Conservation (phyloP, 2,329 filamentous ascomycete species). For the Arthrobotrys conoides region DNA sequence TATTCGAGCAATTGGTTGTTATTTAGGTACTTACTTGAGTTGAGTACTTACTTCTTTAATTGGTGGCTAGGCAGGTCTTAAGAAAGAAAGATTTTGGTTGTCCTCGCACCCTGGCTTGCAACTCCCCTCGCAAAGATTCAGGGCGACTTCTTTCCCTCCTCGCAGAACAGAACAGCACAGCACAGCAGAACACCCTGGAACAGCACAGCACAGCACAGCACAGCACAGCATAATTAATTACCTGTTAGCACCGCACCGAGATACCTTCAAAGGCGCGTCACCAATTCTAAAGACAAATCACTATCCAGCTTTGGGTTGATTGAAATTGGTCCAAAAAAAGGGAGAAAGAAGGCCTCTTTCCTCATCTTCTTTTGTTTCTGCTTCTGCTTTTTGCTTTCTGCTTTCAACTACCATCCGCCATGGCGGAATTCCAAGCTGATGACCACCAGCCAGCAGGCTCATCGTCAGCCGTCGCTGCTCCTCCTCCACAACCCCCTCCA, state of each 20-base stretch:
- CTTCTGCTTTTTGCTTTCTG: too few species aligned
- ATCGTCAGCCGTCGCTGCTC: constrained; percentile 40
- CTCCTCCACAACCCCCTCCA: constrained; percentile 5
- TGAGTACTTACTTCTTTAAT: too few species aligned
- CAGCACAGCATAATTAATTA: too few species aligned
- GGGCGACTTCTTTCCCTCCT: neutral
- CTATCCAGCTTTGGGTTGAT: constrained; percentile 18
- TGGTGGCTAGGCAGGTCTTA: too few species aligned
- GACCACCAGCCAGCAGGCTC: constrained; percentile 59
- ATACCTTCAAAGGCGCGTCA: constrained; percentile 47
- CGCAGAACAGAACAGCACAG: neutral
- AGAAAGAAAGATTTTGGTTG: constrained; percentile 6
- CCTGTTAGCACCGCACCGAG: neutral
- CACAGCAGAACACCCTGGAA: neutral
- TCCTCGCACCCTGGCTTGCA: constrained; percentile 39
- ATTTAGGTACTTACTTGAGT: too few species aligned
- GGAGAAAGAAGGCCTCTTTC: neutral
- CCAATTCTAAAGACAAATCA: constrained; percentile 8
- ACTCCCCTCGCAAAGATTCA: neutral
- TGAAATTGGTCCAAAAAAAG: neutral
- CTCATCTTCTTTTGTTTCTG: too few species aligned
- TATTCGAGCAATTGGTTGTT: too few species aligned
- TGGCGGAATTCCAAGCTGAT: constrained; percentile 59
- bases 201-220: neutral
- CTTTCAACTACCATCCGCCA: constrained; percentile 28